phyloP scores from a whole-genome alignment of 164 flowering plant genomes.

The Paratinospora sagittata region DNA sequence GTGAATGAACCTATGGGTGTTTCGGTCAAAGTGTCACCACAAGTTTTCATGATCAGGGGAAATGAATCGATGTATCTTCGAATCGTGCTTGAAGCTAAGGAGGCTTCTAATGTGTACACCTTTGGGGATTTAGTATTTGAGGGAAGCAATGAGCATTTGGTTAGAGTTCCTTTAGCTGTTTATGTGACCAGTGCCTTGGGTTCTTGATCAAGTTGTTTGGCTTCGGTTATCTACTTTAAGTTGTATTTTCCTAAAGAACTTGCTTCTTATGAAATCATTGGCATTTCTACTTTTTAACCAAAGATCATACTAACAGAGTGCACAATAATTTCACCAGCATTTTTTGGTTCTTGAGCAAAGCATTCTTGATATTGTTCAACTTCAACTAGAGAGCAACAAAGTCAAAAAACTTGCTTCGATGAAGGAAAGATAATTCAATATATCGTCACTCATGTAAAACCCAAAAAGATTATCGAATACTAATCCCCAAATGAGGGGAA shows the following conservation, averaged over 20 bases:
- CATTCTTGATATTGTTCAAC: not conserved
- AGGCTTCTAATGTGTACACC: slow-evolving; percentile 36
- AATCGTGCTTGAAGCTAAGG: slow-evolving; percentile 30
- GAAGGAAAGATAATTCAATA: not conserved
- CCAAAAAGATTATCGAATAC: not conserved
- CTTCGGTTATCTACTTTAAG: not conserved
- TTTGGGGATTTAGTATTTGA: slow-evolving; percentile 45
- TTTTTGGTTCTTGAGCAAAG: no score
- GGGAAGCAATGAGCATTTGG: slow-evolving; percentile 36
- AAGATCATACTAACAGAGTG: not conserved
- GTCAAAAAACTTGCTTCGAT: not conserved
- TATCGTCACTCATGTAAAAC: not conserved
- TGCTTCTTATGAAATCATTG: not conserved
- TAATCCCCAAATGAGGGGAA: not conserved
- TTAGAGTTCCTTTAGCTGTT: slow-evolving; percentile 44
- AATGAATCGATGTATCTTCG: slow-evolving; percentile 27
- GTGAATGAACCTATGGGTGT: slow-evolving; percentile 45
- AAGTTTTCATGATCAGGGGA: slow-evolving; percentile 22
- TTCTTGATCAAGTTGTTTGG: slow-evolving; percentile 8
- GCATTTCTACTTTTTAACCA: not conserved
- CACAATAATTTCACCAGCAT: not conserved
- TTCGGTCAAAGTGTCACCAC: slow-evolving; percentile 28
- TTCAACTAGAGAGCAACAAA: not conserved
- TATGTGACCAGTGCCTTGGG: slow-evolving; percentile 29
- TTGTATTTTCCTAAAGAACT: not conserved